These are phyloP conservation scores for Tuber melanosporum DNA, from an alignment of 495 filamentous ascomycete genomes.

Conservation along the genomic window DNA sequence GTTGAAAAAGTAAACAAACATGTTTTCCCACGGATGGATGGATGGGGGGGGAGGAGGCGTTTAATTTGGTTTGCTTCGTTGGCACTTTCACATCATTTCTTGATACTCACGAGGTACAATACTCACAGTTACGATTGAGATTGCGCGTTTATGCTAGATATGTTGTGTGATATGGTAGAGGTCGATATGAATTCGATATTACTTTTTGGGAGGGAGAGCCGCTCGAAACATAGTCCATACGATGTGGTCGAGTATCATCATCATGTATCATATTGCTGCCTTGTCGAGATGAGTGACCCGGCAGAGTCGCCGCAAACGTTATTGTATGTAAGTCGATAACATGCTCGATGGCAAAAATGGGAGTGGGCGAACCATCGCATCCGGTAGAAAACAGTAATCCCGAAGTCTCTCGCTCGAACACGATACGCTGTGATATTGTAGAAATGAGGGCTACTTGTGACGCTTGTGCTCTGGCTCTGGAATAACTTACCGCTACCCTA, in stretches of 20 bases:
- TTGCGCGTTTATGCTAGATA: conserved; percentile 3
- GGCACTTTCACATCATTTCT: conserved; percentile 2
- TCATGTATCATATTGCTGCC: not conserved
- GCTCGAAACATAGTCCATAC: not conserved
- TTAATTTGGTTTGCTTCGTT: conserved; percentile 6
- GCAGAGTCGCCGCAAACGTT: not conserved
- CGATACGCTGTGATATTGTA: not conserved
- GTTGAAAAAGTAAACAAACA: conserved; percentile 3
- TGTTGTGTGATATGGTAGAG: not conserved
- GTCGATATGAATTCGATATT: conserved; percentile 5
- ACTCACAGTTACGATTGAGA: not conserved
- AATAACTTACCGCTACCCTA: conserved; percentile 14
- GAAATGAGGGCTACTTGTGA: not conserved
- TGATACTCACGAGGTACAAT: conserved; percentile 5
- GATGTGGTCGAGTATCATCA: not conserved
- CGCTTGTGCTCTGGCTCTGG: not conserved
- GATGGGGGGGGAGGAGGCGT: not conserved
- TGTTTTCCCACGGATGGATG: not conserved
- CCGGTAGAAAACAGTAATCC: not conserved
- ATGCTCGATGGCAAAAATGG: not conserved
- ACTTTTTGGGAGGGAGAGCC: not conserved
- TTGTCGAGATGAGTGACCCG: not conserved
- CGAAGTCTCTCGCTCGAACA: not conserved
- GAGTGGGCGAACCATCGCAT: not conserved
- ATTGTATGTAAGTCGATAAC: not conserved